These are phyloP conservation scores for Fusarium chlamydosporum DNA, from an alignment of 2,329 filamentous ascomycete genomes.

Conservation along the genomic window DNA sequence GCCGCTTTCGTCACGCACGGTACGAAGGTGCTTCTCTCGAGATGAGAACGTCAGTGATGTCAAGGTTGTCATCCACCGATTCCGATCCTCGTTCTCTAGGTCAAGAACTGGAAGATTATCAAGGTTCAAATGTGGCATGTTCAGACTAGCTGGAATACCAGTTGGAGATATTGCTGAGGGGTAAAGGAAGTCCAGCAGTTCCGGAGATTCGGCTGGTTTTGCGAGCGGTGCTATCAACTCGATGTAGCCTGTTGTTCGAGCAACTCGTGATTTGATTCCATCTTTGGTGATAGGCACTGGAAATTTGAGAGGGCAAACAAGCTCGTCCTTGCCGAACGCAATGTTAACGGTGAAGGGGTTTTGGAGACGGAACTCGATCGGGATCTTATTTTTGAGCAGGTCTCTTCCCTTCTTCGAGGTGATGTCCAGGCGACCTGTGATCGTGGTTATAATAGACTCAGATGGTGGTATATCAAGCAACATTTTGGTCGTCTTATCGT, in stretches of 20 bases:
- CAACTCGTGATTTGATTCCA: constrained; percentile 58
- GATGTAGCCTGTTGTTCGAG: constrained; percentile 61
- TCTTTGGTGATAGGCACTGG: constrained; percentile 58
- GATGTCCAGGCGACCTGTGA: constrained; percentile 61
- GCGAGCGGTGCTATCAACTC: constrained; percentile 59
- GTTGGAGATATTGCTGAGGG: constrained; percentile 52
- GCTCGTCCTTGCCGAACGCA: constrained; percentile 54
- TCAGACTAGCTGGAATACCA: constrained; percentile 56
- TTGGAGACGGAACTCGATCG: constrained; percentile 56
- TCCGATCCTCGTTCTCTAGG: constrained; percentile 53
- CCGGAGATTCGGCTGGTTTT: constrained; percentile 40
- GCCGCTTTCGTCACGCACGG: constrained; percentile 42
- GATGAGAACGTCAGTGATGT: constrained; percentile 59
- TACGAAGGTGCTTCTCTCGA: constrained; percentile 58
- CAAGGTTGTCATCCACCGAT: constrained; percentile 59
- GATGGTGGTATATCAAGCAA: constrained; percentile 52
- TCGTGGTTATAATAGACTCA: constrained; percentile 51
- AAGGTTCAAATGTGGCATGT: constrained; percentile 61
- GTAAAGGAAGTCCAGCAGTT: constrained; percentile 56
- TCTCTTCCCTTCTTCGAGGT: constrained; percentile 53
- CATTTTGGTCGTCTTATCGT: constrained; percentile 48
- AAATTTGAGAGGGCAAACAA: constrained; percentile 57
- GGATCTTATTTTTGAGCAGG: constrained; percentile 57
- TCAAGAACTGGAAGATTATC: constrained; percentile 61
- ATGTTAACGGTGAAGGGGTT: constrained; percentile 60